These are phyloP conservation scores for Dictyostelium capitatum DNA, from an alignment of 78 protist genomes.

Conservation along the genomic window DNA sequence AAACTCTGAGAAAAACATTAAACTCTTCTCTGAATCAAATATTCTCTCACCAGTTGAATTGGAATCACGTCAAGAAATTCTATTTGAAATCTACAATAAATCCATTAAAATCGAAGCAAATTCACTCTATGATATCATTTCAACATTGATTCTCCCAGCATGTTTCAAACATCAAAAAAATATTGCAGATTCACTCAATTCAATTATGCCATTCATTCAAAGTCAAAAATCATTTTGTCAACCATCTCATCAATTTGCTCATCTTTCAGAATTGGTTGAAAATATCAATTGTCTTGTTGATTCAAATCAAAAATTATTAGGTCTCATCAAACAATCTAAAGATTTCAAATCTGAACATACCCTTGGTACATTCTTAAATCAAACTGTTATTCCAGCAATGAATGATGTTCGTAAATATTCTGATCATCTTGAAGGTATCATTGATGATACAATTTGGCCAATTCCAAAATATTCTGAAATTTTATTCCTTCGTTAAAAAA, in stretches of 20 bases:
- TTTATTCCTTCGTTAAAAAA: constrained; percentile 78
- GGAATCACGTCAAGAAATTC: constrained; percentile 72
- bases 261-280: constrained; percentile 39
- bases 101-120: constrained; percentile 90
- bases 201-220: constrained; percentile 74
- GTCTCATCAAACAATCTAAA: constrained; percentile 53
- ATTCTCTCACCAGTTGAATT: constrained; percentile 84
- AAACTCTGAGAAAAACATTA: constrained; percentile 87
- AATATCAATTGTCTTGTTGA: constrained; percentile 42
- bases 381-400: constrained; percentile 73
- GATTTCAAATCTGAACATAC: constrained; percentile 1
- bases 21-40: constrained; percentile 73
- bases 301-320: constrained; percentile 9
- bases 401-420: constrained; percentile 76
- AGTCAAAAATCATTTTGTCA: constrained; percentile 50
- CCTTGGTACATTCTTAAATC: constrained; percentile 17
- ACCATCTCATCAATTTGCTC: constrained; percentile 60
- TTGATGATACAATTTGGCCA: constrained; percentile 86
- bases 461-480: constrained; percentile 86
- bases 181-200: constrained; percentile 55
- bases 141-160: constrained; percentile 75
- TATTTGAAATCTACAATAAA: constrained; percentile 80
- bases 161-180: constrained; percentile 69
- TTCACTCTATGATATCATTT: constrained; percentile 81
- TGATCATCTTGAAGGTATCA: constrained; percentile 84